phyloP scores from a whole-genome alignment of 345 rosid genomes.

The Pelargonium nanum region DNA sequence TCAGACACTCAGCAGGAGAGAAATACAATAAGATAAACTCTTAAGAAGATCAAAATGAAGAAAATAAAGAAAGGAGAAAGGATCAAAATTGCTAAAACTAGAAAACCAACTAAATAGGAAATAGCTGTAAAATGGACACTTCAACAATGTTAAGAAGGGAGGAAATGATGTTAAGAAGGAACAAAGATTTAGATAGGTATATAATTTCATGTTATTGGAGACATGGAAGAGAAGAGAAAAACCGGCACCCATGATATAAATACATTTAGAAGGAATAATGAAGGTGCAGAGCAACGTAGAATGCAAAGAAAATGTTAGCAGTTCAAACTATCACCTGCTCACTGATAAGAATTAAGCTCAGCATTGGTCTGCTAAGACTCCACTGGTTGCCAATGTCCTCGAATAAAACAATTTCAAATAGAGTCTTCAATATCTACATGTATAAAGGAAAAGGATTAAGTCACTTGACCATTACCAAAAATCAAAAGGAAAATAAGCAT shows the following conservation, averaged over 20 bases:
- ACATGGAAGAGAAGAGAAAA: no score
- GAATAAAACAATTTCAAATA: conserved; percentile 84
- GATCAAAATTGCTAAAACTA: no score
- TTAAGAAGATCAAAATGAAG: no score
- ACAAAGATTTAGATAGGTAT: no score
- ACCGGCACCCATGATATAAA: neutral
- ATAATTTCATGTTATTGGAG: no score
- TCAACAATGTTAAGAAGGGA: no score
- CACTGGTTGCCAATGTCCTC: conserved; percentile 96
- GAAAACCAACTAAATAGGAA: no score
- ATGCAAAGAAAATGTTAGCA: neutral
- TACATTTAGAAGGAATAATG: neutral
- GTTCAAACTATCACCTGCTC: conserved; percentile 49
- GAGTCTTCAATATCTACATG: conserved; percentile 76
- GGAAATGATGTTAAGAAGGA: no score
- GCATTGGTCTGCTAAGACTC: conserved; percentile 99
- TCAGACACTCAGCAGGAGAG: neutral
- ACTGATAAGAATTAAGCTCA: conserved; percentile 80
- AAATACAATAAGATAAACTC: neutral
- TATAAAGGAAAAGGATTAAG: conserved; percentile 11
- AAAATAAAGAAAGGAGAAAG: no score
- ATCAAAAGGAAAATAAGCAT: conserved; percentile 1
- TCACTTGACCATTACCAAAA: conserved; percentile 1
- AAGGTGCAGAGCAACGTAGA: neutral
- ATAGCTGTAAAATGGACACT: no score